Evolutionary conservation across 1,284 basidiomycete genomes (phyloP).

Genomic region (Ganoderma lucidum): DNA sequence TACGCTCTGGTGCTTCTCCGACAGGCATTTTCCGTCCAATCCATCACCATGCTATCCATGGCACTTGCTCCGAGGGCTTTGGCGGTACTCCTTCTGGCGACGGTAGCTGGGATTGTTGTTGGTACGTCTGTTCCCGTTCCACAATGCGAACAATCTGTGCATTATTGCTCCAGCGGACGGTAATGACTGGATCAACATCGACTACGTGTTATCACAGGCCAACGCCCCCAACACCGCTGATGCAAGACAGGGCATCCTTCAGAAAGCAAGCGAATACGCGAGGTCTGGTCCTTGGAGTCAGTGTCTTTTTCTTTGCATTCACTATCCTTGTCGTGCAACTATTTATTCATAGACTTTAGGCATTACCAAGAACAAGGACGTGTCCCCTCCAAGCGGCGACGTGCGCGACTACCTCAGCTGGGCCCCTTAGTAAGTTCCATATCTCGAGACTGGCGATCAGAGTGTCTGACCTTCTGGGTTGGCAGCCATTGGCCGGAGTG

Average conservation of each 20-base stretch:
- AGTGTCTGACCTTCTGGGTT: slow-evolving; percentile 16
- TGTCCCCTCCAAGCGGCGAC: slow-evolving; percentile 48
- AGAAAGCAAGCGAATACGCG: slow-evolving; percentile 53
- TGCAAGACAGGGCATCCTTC: slow-evolving; percentile 52
- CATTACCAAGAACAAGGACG: slow-evolving; percentile 33
- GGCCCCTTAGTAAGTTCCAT: slow-evolving; percentile 59
- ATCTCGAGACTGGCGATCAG: neutral
- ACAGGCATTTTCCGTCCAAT: neutral
- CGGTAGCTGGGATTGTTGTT: slow-evolving; percentile 26
- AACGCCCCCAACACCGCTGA: slow-evolving; percentile 43
- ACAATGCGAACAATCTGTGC: neutral
- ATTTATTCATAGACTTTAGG: slow-evolving; percentile 20
- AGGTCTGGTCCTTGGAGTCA: slow-evolving; percentile 62
- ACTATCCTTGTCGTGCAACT: neutral
- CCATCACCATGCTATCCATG: slow-evolving; percentile 9
- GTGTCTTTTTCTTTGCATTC: neutral
- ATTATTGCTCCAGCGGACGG: slow-evolving; percentile 34
- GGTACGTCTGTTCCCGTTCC: slow-evolving; percentile 19
- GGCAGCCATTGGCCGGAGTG: slow-evolving; percentile 70
- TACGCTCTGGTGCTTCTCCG: neutral
- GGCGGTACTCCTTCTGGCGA: slow-evolving; percentile 17
- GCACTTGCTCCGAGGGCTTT: neutral
- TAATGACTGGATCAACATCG: slow-evolving; percentile 46
- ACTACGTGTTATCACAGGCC: slow-evolving; percentile 41
- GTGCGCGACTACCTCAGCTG: slow-evolving; percentile 62